These are phyloP conservation scores for Jackrogersella minutella DNA, from an alignment of 495 filamentous ascomycete genomes.

Conservation along the genomic window DNA sequence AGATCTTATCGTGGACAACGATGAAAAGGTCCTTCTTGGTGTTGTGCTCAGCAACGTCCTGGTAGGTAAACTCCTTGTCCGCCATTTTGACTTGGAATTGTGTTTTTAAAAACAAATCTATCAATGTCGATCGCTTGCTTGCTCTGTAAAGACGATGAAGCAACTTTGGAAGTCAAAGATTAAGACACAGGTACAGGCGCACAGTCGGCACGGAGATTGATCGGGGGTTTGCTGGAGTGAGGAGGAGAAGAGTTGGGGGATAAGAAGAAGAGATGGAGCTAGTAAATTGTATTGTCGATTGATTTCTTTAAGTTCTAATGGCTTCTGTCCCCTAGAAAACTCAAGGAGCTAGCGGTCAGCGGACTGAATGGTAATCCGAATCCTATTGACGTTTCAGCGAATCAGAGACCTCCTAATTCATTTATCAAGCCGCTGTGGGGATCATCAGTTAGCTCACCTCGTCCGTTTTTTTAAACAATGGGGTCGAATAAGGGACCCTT, in stretches of 20 bases:
- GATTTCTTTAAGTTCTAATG: conserved; percentile 27
- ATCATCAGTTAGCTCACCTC: conserved; percentile 25
- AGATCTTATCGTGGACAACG: conserved; percentile 96
- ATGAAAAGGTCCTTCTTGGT: conserved; percentile 95
- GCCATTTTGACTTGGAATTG: conserved; percentile 66
- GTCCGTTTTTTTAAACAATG: conserved; percentile 9
- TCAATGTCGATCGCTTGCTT: conserved; percentile 19
- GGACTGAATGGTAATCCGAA: conserved; percentile 25
- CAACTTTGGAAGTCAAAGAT: conserved; percentile 14
- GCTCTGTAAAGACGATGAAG: not conserved
- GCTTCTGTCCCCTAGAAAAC: conserved; percentile 29
- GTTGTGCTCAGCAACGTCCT: conserved; percentile 86
- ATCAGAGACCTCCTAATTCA: conserved; percentile 38
- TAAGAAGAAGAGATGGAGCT: conserved; percentile 3
- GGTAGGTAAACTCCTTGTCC: conserved; percentile 78
- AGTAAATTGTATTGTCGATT: conserved; percentile 32
- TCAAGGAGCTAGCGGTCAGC: conserved; percentile 33
- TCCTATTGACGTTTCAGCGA: conserved; percentile 11
- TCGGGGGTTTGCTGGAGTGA: conserved; percentile 19
- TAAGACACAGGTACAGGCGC: conserved; percentile 2
- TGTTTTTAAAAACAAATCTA: conserved; percentile 20
- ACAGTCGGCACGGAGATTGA: conserved; percentile 11
- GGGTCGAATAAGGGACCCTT: conserved; percentile 1
- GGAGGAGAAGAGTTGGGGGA: conserved; percentile 14
- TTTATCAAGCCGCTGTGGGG: conserved; percentile 36